phyloP scores from a whole-genome alignment of 2,329 filamentous ascomycete genomes.

The Dactylellina parvicollis region DNA sequence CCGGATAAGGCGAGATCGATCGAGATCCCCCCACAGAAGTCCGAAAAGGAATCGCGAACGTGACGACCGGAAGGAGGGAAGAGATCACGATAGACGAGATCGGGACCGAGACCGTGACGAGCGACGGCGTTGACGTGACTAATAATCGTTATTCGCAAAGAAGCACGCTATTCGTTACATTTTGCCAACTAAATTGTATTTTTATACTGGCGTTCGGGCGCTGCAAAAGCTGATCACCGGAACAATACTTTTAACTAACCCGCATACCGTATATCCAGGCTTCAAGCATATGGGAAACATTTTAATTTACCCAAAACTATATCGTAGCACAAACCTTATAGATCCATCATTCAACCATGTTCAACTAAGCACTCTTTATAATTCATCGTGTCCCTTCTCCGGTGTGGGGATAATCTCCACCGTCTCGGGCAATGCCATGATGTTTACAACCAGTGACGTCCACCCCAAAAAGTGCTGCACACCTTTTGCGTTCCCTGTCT shows the following conservation, averaged over 20 bases:
- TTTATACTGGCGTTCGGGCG: constrained; percentile 28
- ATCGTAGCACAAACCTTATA: constrained; percentile 5
- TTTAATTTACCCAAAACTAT: neutral
- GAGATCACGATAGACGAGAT: constrained; percentile 29
- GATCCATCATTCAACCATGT: neutral
- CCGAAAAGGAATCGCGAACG: neutral
- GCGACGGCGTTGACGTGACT: constrained; percentile 30
- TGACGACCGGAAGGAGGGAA: constrained; percentile 17
- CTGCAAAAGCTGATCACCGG: neutral
- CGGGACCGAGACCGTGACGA: constrained; percentile 35
- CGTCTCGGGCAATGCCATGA: constrained; percentile 88
- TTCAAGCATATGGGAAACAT: neutral
- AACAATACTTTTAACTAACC: neutral
- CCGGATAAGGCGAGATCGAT: constrained; percentile 23
- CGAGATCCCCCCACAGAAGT: constrained; percentile 31
- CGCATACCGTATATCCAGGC: neutral
- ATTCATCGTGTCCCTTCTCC: constrained; percentile 64
- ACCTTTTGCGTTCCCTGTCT: constrained; percentile 89
- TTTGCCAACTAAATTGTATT: neutral
- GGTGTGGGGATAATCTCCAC: constrained; percentile 60
- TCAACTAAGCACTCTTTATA: constrained; percentile 59
- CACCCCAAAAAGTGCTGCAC: constrained; percentile 98
- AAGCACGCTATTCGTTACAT: neutral
- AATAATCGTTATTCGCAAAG: neutral
- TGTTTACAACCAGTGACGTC: constrained; percentile 98